Percentiles rank a stretch among this genome's conserved stretches.
Evolutionary conservation across 352 stramenopile genomes (phyloP).

Genomic region (Aphanomyces stellatus): DNA sequence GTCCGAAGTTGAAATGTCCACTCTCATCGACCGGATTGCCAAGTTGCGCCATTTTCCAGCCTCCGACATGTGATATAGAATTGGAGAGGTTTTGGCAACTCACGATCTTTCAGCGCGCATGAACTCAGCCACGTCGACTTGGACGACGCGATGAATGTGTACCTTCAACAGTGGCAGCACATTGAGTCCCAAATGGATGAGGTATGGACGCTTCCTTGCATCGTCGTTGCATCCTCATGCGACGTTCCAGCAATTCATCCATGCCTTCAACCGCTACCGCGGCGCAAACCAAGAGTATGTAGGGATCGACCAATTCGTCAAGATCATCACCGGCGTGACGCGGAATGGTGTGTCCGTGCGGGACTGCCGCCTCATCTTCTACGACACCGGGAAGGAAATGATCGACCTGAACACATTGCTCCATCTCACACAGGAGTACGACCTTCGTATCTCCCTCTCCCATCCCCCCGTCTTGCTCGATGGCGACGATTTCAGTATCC

Average conservation of each 20-base stretch:
- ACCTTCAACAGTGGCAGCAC: conserved; percentile 42
- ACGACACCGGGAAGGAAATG: conserved; percentile 49
- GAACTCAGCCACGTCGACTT: conserved; percentile 36
- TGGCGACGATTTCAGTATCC: conserved; percentile 40
- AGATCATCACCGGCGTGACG: conserved; percentile 59
- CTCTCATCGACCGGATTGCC: conserved; percentile 31
- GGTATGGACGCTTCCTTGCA: conserved; percentile 22
- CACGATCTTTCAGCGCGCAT: no score
- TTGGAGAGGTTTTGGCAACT: no score
- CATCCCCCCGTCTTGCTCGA: conserved; percentile 41
- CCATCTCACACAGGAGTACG: conserved; percentile 43
- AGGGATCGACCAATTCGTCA: conserved; percentile 59
- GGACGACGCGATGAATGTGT: conserved; percentile 53
- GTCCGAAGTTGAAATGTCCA: conserved; percentile 28
- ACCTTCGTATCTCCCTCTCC: conserved; percentile 48
- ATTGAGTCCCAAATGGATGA: conserved; percentile 44
- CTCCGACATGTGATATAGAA: neutral
- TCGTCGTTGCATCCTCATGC: neutral
- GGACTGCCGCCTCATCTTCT: conserved; percentile 58
- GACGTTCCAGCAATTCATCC: conserved; percentile 22
- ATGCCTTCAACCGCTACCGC: conserved; percentile 43
- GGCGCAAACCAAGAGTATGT: conserved; percentile 38
- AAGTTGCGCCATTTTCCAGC: conserved; percentile 21
- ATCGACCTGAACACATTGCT: conserved; percentile 49
- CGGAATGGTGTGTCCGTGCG: conserved; percentile 33